Conservation (phyloP, 352 stramenopile species). For the Phytopythium helicoides region DNA sequence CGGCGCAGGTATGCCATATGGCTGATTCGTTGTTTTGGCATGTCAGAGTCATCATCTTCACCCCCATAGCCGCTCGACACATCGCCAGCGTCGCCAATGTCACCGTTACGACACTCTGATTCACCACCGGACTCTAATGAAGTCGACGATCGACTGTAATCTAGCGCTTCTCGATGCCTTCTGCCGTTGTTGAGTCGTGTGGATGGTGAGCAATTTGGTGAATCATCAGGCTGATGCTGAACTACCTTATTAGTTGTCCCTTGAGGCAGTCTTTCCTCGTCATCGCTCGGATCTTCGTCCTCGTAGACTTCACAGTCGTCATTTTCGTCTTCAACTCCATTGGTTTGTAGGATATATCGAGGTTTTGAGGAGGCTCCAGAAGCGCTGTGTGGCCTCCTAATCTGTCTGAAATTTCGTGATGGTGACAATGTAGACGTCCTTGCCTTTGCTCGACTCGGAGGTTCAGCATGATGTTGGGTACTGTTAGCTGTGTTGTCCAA, state of each 20-base stretch:
- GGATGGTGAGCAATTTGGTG: background rate
- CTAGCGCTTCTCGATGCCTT: constrained; percentile 25
- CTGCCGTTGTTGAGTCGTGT: background rate
- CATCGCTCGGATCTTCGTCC: constrained; percentile 36
- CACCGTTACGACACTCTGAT: constrained; percentile 5
- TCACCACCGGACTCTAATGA: background rate
- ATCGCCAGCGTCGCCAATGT: constrained; percentile 9
- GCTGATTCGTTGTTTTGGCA: constrained; percentile 51
- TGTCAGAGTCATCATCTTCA: constrained; percentile 34
- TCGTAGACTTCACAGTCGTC: constrained; percentile 37
- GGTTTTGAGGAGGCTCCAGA: constrained; percentile 5
- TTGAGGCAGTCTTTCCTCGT: constrained; percentile 15
- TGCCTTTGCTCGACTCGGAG: too few relatives aligned
- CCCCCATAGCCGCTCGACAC: constrained; percentile 16
- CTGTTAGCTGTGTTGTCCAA: constrained; percentile 10
- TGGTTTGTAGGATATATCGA: background rate
- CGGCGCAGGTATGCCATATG: constrained; percentile 70
- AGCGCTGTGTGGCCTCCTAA: constrained; percentile 41
- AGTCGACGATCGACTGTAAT: constrained; percentile 19
- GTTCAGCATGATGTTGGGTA: background rate
- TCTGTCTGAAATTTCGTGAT: background rate
- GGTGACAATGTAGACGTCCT: background rate
- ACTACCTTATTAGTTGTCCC: background rate
- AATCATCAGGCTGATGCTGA: background rate
- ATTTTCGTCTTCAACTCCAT: constrained; percentile 20